Evolutionary conservation across 2,329 filamentous ascomycete genomes (phyloP).

Genomic region (Aspergillus unguis): DNA sequence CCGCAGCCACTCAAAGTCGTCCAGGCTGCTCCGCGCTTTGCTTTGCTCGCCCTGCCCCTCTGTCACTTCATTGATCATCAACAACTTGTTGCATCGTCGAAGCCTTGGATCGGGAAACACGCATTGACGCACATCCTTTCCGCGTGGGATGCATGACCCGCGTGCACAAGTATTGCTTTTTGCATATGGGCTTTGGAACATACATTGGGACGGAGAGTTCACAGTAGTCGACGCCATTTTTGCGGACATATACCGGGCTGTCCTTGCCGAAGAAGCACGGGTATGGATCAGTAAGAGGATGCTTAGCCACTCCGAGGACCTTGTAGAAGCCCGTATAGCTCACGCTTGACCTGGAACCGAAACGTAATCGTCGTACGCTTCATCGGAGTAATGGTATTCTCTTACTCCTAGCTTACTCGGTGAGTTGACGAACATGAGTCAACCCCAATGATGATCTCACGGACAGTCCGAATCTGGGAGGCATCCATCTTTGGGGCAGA

Average conservation of each 20-base stretch:
- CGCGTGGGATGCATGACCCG: constrained; percentile 1
- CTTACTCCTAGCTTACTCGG: no score
- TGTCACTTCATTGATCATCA: not conserved
- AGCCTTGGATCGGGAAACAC: not conserved
- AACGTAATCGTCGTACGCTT: no score
- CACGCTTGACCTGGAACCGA: not conserved
- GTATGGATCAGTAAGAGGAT: no score
- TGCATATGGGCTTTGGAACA: not conserved
- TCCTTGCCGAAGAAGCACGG: no score
- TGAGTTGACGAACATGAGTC: not conserved
- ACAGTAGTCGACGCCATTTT: no score
- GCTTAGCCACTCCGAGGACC: no score
- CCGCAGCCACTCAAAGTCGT: not conserved
- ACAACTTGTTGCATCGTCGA: not conserved
- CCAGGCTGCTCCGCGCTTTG: not conserved
- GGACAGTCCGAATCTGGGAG: not conserved
- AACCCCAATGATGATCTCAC: not conserved
- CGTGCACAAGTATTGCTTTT: not conserved
- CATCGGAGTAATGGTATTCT: no score
- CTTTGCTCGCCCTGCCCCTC: not conserved
- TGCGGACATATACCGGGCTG: no score
- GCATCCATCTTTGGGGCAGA: not conserved
- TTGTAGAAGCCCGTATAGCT: not conserved
- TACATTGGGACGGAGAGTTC: not conserved
- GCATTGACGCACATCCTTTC: constrained; percentile 11